A percentile compares a stretch with the other conserved stretches of the same genome.
Evolutionary conservation across 768 basidiomycete species (phyloP).

Genomic region (Boletus huronensis): DNA sequence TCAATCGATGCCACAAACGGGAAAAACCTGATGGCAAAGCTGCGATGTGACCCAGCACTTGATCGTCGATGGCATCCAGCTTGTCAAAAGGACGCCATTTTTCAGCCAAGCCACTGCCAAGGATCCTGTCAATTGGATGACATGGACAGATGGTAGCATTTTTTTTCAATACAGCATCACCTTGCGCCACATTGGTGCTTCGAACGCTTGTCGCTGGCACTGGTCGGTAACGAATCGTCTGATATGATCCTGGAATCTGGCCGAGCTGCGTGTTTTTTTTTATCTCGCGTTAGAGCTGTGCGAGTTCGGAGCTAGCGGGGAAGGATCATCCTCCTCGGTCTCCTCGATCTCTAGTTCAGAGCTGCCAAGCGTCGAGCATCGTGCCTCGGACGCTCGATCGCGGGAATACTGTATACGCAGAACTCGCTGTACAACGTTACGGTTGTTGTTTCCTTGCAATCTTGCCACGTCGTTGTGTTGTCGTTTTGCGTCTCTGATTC

Average conservation of each 20-base stretch:
- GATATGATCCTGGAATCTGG: not conserved
- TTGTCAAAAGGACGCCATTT: not conserved
- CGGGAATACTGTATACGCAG: not conserved
- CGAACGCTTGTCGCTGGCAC: not conserved
- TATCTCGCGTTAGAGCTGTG: not conserved
- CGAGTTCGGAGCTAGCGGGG: not conserved
- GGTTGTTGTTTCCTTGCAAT: not conserved
- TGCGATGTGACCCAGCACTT: not conserved
- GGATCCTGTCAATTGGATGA: slow-evolving; percentile 8
- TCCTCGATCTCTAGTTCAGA: not conserved
- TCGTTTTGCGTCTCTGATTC: not conserved
- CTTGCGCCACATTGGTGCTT: not conserved
- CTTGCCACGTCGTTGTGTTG: not conserved
- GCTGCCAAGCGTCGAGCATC: not conserved
- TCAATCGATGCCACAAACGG: slow-evolving; percentile 4
- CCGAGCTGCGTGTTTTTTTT: not conserved
- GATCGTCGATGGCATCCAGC: not conserved
- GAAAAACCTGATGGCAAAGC: not conserved
- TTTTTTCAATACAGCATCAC: slow-evolving; percentile 3
- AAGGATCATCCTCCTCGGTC: no score
- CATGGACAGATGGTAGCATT: not conserved
- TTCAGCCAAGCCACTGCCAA: slow-evolving; percentile 5
- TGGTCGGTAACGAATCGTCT: not conserved
- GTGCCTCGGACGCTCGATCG: not conserved
- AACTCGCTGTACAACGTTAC: not conserved